Base-by-base conservation (phyloP, 441 rosid species). In the Erodium moschatum region DNA sequence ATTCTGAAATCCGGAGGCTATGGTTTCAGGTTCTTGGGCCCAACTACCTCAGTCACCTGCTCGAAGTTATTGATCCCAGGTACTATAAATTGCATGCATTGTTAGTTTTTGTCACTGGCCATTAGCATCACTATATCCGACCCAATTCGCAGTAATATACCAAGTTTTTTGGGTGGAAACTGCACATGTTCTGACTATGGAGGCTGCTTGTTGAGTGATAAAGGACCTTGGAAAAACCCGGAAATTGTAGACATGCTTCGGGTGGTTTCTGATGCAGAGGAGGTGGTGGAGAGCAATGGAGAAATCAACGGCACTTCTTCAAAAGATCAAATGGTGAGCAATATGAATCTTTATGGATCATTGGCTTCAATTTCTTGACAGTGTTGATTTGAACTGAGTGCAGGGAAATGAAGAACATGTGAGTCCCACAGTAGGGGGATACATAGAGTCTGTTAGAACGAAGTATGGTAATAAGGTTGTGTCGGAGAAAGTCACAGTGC, bases 211-310 rank as follows among this genome's bases (percentile, higher is more conserved):
- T 79, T 79, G 6, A 84, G 88, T 64, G 89, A 87, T 61, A 79
- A 76, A 77, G 89, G 88, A 19, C 92, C 89, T 12, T 87, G 92
- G 89, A 80, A 85, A 20, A 77, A 84, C 72, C 89, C 88, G 6
- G 89, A 87, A 58, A 75, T 83, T 4, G 29, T 1, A 56, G 82
- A 82, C 69, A 72, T 79, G 72, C 70, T 87, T 76, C 75, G 83
- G 91, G 75, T 70, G 68, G 35, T 74, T 78, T 80, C 78, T 66
- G 73, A 65, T 11, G 19, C 67, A 54, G 85, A 80, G 61, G 82
- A 81, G 65, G 13, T 11, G 1, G 9, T 9, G 44, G 52, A 65
- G 24, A 62, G 52, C 54, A 4, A 67, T 67, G 83, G 69, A 46
- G 75, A 65, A 63, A 76, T 69, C 31, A 63, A 4, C n/a, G 64